Conservation (phyloP, 1,139 yeast genomes). For the Magnusiomyces sp. region DNA sequence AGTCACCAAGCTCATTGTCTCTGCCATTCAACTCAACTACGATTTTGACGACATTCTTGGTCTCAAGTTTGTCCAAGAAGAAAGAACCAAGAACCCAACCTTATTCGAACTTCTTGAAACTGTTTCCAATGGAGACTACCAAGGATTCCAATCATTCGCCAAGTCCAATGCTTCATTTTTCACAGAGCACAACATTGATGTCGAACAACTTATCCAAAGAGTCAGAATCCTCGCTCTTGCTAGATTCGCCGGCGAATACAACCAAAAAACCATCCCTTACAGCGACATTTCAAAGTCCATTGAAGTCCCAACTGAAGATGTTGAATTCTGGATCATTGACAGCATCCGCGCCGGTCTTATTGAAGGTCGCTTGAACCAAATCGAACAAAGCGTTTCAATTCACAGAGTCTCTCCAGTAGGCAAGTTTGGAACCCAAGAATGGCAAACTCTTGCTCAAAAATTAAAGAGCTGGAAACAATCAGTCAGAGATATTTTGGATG, state of each 20-base stretch:
- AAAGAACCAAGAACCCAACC: constrained; percentile 19
- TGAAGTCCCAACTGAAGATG: constrained; percentile 29
- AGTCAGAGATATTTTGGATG: constrained; percentile 30
- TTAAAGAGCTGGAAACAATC: constrained; percentile 34
- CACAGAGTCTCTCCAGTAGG: constrained; percentile 35
- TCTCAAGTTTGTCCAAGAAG: constrained; percentile 28
- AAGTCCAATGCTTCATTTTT: constrained; percentile 15
- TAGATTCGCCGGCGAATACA: constrained; percentile 21
- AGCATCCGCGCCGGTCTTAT: constrained; percentile 37
- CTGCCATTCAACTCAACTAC: constrained; percentile 25
- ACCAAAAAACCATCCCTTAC: constrained; percentile 28
- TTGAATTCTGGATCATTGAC: constrained; percentile 37
- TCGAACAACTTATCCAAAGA: constrained; percentile 24
- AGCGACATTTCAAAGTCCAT: constrained; percentile 29
- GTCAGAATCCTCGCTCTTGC: constrained; percentile 26
- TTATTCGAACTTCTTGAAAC: constrained; percentile 26
- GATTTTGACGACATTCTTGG: constrained; percentile 31
- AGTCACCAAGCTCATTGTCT: constrained; percentile 24
- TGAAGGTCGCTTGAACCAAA: constrained; percentile 38
- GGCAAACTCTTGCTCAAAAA: constrained; percentile 32
- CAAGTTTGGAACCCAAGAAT: constrained; percentile 32
- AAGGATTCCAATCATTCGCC: constrained; percentile 20
- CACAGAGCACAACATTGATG: constrained; percentile 19
- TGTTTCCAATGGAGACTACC: constrained; percentile 30
- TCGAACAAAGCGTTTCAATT: constrained; percentile 31